These are phyloP conservation scores for Casuarina glauca DNA, from an alignment of 306 rosid species.

Conservation along the genomic window DNA sequence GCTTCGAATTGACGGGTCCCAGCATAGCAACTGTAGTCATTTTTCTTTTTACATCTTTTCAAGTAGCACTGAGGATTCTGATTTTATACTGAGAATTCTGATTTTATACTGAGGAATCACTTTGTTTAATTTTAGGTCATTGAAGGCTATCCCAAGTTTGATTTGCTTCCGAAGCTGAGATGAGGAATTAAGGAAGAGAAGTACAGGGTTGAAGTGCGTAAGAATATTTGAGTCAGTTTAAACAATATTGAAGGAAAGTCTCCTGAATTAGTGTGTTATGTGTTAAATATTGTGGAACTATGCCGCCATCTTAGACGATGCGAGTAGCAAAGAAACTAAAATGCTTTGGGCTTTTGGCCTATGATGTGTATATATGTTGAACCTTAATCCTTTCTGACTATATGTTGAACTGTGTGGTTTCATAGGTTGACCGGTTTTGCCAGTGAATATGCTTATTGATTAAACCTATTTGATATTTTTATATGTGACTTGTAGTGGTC, in stretches of 20 bases:
- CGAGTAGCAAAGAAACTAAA: neutral
- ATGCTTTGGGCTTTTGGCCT: neutral
- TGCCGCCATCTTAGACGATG: neutral
- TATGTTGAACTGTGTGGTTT: slow-evolving; percentile 11
- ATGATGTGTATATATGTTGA: slow-evolving; percentile 14
- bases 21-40: neutral
- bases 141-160: slow-evolving; percentile 45
- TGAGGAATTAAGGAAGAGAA: slow-evolving; percentile 35
- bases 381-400: neutral
- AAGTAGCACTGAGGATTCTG: neutral
- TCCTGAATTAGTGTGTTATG: slow-evolving; percentile 11
- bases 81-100: neutral
- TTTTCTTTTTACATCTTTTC: neutral
- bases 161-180: slow-evolving; percentile 45
- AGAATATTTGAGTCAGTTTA: slow-evolving; percentile 31
- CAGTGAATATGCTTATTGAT: neutral
- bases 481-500: neutral
- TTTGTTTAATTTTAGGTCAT: slow-evolving; percentile 38
- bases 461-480: neutral
- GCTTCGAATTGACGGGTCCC: neutral
- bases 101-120: neutral
- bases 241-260: slow-evolving; percentile 16
- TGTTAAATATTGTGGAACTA: slow-evolving; percentile 9
- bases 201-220: slow-evolving; percentile 36
- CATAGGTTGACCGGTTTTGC: neutral